A percentile compares a stretch with the other conserved stretches of the same genome.
Evolutionary conservation across 2,329 filamentous ascomycete genomes (phyloP).

Genomic region (Venturia effusa): DNA sequence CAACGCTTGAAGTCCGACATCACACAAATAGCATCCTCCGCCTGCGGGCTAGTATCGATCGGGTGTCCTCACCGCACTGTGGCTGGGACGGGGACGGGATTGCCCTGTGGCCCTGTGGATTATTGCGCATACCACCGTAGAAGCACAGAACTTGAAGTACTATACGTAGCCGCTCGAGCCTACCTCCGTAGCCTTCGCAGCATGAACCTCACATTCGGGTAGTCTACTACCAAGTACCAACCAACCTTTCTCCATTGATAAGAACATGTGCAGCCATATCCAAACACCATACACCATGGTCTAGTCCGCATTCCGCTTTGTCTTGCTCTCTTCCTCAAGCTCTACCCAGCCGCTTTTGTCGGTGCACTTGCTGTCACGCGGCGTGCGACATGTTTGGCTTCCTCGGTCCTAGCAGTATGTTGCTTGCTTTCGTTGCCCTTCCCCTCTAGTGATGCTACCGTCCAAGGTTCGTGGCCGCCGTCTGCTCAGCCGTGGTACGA

Average conservation of each 20-base stretch:
- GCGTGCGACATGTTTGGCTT: neutral
- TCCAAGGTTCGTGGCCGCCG: neutral
- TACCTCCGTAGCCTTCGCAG: neutral
- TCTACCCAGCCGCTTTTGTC: neutral
- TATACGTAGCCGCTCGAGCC: neutral
- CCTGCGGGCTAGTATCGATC: too few species aligned
- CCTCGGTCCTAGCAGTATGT: neutral
- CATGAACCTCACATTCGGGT: neutral
- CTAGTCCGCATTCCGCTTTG: neutral
- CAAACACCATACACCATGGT: neutral
- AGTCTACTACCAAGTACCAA: too few species aligned
- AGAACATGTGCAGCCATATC: neutral
- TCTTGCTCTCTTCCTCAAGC: neutral
- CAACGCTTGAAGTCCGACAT: too few species aligned
- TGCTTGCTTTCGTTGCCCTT: neutral
- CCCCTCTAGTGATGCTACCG: too few species aligned
- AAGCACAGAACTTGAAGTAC: too few species aligned
- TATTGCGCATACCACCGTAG: too few species aligned
- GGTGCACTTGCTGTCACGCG: neutral
- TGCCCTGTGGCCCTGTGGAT: too few species aligned
- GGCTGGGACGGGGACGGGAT: neutral
- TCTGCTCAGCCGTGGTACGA: neutral
- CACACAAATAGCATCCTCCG: too few species aligned
- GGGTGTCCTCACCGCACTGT: neutral
- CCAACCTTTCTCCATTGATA: too few species aligned